Evolutionary conservation across 768 basidiomycete species (phyloP), one percentile per base, ranked within the genome.

Genomic region (Suillus luteus): DNA sequence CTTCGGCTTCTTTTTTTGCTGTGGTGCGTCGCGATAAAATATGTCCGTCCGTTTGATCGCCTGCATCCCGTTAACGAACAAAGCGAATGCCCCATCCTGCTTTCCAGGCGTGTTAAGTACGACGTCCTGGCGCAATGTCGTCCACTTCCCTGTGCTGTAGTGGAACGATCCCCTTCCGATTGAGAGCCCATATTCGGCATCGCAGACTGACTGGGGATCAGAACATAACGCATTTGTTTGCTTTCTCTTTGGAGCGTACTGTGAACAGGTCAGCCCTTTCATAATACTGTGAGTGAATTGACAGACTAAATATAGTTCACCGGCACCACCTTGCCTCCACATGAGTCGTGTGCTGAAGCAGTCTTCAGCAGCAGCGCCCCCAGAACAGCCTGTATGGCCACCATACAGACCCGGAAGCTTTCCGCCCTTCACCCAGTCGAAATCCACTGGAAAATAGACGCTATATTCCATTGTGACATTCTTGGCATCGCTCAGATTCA

Each of bases 271-370:
- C 0, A 48, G 9, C 38, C n/a, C 17, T 4, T 54, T 12, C 31
- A 35, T n/a, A 3, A 35, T 5, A 35, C 6, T 7, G 7, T 19
- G 19, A 54, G 6, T n/a, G 6, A 5, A 54, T n/a, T 5, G 31
- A 80, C 85, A 62, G 69, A 91, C 89, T 64, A 91, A 78, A 69
- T 93, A 93, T 33, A 92, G 76, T 70, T 95, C 94, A 5, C 93
- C 93, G 0, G 73, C 74, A 5, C 93, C 93, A 0, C 76, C 76
- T 14, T 73, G 69, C 44, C 90, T 80, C 89, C 90, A 95, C 94
- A 96, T 95, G 67, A 95, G 63, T 33, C 94, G 77, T 7, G 93
- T 94, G 70, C 90, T 92, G 71, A 92, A 96, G 69, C 94, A 96
- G 51, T 83, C 80, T 41, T 78, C 66, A 8, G 92, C 93, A n/a